Conservation (phyloP, 2,329 filamentous ascomycete genomes). For the Fusarium sublunatum region DNA sequence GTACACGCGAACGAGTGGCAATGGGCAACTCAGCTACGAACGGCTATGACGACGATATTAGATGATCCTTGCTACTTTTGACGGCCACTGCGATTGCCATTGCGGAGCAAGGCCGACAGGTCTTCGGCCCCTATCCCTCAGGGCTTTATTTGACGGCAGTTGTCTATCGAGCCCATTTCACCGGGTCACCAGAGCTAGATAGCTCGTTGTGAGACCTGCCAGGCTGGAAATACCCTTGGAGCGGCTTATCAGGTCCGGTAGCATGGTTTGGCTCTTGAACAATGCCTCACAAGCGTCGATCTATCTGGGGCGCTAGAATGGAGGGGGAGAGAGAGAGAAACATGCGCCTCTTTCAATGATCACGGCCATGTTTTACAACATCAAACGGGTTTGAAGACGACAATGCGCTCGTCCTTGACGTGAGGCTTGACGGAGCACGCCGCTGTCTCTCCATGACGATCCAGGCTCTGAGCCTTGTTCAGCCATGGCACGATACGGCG, state of each 20-base stretch:
- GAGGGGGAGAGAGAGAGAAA: too few relatives aligned
- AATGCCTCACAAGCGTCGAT: neutral
- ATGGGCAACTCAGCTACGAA: constrained; percentile 5
- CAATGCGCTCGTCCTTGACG: neutral
- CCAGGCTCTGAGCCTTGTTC: constrained; percentile 9
- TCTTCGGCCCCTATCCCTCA: constrained; percentile 1
- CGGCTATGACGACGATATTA: constrained; percentile 29
- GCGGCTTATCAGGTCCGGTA: neutral
- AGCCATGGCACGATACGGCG: neutral
- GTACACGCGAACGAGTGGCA: neutral
- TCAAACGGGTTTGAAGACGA: constrained; percentile 8
- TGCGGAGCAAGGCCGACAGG: neutral
- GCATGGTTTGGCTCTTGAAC: neutral
- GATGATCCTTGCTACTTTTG: constrained; percentile 12
- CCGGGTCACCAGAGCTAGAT: neutral
- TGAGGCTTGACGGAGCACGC: neutral
- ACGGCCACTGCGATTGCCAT: neutral
- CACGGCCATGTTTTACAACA: neutral
- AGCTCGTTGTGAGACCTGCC: constrained; percentile 5
- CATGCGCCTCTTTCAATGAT: constrained; percentile 5
- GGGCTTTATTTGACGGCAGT: neutral
- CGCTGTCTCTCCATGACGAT: neutral
- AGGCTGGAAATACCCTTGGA: neutral
- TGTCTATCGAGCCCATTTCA: neutral
- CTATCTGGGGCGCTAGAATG: neutral